Evolutionary conservation across 352 stramenopile genomes (phyloP).

Genomic region (Aphanomyces astaci): DNA sequence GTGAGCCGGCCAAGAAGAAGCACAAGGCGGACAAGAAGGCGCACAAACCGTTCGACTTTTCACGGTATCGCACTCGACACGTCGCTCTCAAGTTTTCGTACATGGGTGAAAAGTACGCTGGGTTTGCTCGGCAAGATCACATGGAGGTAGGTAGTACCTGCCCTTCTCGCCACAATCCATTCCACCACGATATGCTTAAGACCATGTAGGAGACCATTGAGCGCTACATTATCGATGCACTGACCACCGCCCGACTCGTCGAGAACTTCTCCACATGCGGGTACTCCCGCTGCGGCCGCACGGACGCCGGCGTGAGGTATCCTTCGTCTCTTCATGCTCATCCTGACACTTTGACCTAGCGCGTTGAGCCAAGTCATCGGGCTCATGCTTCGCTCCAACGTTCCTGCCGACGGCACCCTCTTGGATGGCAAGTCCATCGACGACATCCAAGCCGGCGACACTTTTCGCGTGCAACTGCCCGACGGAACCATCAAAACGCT

Average conservation of each 20-base stretch:
- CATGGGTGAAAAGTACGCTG: conserved; percentile 78
- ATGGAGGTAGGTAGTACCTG: conserved; percentile 50
- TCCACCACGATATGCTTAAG: not conserved
- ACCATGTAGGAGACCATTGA: conserved; percentile 82
- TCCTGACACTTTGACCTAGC: conserved; percentile 9
- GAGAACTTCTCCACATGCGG: conserved; percentile 59
- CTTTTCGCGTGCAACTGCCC: conserved; percentile 52
- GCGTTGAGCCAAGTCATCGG: conserved; percentile 76
- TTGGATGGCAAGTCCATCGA: conserved; percentile 59
- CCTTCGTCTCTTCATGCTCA: not conserved
- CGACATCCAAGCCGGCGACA: conserved; percentile 47
- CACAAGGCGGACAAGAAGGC: conserved; percentile 14
- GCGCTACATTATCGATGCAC: conserved; percentile 87
- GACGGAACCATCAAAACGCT: conserved; percentile 59
- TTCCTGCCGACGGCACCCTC: conserved; percentile 53
- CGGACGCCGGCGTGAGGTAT: conserved; percentile 92
- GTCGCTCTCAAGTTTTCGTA: conserved; percentile 83
- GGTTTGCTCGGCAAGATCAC: conserved; percentile 83
- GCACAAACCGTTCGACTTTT: conserved; percentile 17
- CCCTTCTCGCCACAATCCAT: not conserved
- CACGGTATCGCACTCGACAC: conserved; percentile 45
- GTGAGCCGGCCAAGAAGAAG: conserved; percentile 3
- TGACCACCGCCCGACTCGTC: conserved; percentile 89
- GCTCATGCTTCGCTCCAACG: conserved; percentile 62
- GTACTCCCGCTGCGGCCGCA: conserved; percentile 96